phyloP scores from a whole-genome alignment of 345 rosid species.

The Hypericum androsaemum region DNA sequence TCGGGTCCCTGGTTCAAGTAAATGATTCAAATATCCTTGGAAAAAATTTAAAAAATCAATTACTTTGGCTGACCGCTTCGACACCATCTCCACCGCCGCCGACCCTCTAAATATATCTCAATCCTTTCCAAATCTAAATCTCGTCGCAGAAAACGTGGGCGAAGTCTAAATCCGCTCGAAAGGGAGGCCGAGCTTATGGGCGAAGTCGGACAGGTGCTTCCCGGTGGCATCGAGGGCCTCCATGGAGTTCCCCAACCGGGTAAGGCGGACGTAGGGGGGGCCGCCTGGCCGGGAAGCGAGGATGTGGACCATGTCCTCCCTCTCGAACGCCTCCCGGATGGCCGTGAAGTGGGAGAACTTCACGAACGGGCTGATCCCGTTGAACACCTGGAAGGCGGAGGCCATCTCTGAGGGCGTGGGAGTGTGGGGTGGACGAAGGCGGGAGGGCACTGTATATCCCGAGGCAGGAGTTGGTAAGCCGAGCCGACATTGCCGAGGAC shows the following conservation, averaged over 20 bases:
- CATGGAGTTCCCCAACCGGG: slow-evolving; percentile 82
- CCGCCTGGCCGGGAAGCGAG: slow-evolving; percentile 89
- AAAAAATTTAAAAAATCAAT: too few species aligned
- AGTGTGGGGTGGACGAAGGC: slow-evolving; percentile 41
- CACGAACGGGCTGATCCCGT: slow-evolving; percentile 89
- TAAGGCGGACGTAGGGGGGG: slow-evolving; percentile 88
- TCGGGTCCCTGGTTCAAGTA: too few species aligned
- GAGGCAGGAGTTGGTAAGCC: too few species aligned
- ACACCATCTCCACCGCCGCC: too few species aligned
- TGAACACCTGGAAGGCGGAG: slow-evolving; percentile 95
- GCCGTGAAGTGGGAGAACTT: slow-evolving; percentile 99
- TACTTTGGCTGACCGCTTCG: too few species aligned
- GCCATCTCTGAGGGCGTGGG: slow-evolving; percentile 66
- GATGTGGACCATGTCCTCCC: slow-evolving; percentile 89
- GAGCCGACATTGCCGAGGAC: too few species aligned
- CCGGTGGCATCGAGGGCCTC: slow-evolving; percentile 92
- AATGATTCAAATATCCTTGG: too few species aligned
- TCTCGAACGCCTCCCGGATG: slow-evolving; percentile 88
- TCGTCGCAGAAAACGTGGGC: too few species aligned
- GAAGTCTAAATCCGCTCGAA: too few species aligned
- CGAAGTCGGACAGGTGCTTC: slow-evolving; percentile 80
- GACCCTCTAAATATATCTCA: too few species aligned
- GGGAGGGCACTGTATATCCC: too few species aligned
- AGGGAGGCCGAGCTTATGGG: slow-evolving; percentile 72
- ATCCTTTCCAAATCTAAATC: too few species aligned